These are phyloP conservation scores for Dictyostelium firmibasis DNA, from an alignment of 78 protist genomes.

Conservation along the genomic window DNA sequence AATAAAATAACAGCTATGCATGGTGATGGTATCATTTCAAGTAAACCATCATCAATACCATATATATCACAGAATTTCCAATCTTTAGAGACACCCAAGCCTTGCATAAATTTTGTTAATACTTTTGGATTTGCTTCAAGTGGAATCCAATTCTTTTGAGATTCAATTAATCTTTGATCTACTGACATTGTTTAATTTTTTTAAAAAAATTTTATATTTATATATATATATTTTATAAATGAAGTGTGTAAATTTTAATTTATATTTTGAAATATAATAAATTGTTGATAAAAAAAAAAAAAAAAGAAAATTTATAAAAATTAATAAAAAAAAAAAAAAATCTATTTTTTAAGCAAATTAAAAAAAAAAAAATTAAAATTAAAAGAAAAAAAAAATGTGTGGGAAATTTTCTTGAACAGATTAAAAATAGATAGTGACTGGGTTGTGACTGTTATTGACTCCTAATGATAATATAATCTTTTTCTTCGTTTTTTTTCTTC, in stretches of 20 bases:
- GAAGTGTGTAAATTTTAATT: too few relatives aligned
- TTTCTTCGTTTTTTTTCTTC: too few relatives aligned
- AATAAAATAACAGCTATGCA: constrained; percentile 91
- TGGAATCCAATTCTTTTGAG: constrained; percentile 92
- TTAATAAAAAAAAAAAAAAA: too few relatives aligned
- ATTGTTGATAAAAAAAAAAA: background rate
- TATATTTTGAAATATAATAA: background rate
- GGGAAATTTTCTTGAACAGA: background rate
- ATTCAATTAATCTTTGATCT: constrained; percentile 7
- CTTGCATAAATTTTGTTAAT: constrained; percentile 75
- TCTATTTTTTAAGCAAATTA: too few relatives aligned
- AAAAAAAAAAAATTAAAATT: too few relatives aligned
- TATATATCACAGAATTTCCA: constrained; percentile 88
- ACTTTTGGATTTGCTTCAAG: constrained; percentile 95
- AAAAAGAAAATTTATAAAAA: background rate
- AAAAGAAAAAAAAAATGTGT: background rate
- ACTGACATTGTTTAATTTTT: background rate
- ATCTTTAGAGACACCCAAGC: constrained; percentile 80
- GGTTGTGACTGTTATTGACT: background rate
- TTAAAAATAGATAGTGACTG: background rate
- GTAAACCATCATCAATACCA: constrained; percentile 92
- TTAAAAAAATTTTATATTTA: background rate
- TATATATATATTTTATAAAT: background rate
- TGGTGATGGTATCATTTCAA: constrained; percentile 95
- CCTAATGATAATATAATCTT: too few relatives aligned